Evolutionary conservation across 139 green algal species (phyloP).

Genomic region (Tetraselmis striata): DNA sequence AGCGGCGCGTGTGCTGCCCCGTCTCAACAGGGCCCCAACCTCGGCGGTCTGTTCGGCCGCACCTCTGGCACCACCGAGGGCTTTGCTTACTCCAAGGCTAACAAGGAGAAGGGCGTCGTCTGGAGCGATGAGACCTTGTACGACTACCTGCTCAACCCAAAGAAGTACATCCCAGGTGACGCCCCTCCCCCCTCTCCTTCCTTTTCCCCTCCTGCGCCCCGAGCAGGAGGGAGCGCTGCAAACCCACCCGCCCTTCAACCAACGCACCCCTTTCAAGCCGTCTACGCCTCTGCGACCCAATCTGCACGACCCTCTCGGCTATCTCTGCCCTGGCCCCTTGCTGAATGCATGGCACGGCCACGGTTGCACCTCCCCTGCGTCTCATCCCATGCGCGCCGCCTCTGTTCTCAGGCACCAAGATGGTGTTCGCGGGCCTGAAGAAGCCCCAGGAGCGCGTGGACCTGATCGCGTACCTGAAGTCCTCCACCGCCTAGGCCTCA

Average conservation of each 20-base stretch:
- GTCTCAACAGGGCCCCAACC: slow-evolving; percentile 88
- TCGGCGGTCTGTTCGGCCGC: slow-evolving; percentile 92
- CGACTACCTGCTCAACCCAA: slow-evolving; percentile 94
- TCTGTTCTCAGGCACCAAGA: slow-evolving; percentile 98
- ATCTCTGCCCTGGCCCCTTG: no score
- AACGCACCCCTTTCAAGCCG: no score
- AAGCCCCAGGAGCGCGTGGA: slow-evolving; percentile 82
- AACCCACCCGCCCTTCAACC: no score
- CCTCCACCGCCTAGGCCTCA: slow-evolving; percentile 50
- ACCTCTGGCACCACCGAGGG: slow-evolving; percentile 72
- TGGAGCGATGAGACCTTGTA: slow-evolving; percentile 89
- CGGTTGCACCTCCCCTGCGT: no score
- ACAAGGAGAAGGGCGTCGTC: slow-evolving; percentile 88
- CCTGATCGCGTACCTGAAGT: slow-evolving; percentile 86
- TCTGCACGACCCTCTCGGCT: no score
- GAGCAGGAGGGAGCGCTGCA: no score
- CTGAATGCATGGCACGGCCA: no score
- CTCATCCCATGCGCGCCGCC: no score
- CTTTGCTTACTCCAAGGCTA: slow-evolving; percentile 95
- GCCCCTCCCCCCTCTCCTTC: background rate
- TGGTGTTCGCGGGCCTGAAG: slow-evolving; percentile 99
- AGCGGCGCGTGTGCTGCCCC: no score
- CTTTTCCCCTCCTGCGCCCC: no score
- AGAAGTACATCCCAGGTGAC: slow-evolving; percentile 86
- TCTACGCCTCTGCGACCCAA: no score